Evolutionary conservation across 2,329 filamentous ascomycete genomes (phyloP), one percentile per base, ranked within the genome.

Genomic region (Pleurostoma richardsiae): DNA sequence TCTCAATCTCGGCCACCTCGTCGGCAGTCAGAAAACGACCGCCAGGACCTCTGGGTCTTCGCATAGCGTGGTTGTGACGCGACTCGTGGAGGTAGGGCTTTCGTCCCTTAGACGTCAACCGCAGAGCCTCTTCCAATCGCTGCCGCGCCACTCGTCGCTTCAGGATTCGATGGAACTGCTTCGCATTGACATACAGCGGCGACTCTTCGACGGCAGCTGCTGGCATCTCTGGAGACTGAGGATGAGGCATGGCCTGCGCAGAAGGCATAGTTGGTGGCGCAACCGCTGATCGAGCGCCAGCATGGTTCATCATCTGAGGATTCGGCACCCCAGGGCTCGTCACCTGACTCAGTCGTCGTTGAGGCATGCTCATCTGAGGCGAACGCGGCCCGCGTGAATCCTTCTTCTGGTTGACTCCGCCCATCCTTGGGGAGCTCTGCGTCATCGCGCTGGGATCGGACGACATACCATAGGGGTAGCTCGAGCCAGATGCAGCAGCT

Each of bases 21-120:
- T 97, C 94, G 1, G 94, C 92, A 0, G 94, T 99, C 65, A 99
- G 72, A 76, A 99, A 99, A 28, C 94, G 85, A 27, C 94, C 94
- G 45, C 94, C 94, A 1, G 94, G 94, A 11, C 94, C 94, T 63
- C 94, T 83, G 29, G 94, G 94, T 58, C 94, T 78, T 48, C 94
- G 84, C 94, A 99, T 99, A 7, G 94, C 94, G 67, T 99, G 94
- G 62, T 97, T 97, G 67, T 99, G 94, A 60, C 94, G 81, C 29
- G 92, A 97, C 64, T 99, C 94, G 69, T 99, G 94, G 30, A 99
- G 77, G 60, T 99, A 99, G 4, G 94, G 94, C 70, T 96, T 97
- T 33, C 94, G 83, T 29, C 92, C 92, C 70, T 99, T 99, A 7
- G 87, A 95, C 0, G 94, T 97, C 48, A 97, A 72, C 39, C 94